Conservation (phyloP, 768 basidiomycete species). For the Trametes punicea region DNA sequence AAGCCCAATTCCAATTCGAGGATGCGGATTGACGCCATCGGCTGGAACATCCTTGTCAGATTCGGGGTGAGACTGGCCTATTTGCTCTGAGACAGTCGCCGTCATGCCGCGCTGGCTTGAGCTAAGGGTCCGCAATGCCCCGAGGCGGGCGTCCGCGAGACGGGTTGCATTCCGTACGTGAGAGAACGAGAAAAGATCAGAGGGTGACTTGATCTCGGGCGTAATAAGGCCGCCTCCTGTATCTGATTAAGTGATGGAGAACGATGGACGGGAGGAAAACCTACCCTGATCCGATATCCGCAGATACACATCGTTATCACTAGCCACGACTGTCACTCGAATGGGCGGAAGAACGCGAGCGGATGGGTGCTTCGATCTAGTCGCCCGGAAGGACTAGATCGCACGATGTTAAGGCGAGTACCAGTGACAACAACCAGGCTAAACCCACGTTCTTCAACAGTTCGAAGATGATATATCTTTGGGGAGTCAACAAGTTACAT, state of each 20-base stretch:
- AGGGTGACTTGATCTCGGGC: conserved; percentile 53
- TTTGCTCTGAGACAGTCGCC: conserved; percentile 80
- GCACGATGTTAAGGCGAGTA: background rate
- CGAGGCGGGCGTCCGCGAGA: conserved; percentile 62
- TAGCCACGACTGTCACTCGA: conserved; percentile 70
- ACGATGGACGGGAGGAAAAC: background rate
- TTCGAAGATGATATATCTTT: conserved; percentile 83
- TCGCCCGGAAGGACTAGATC: conserved; percentile 69
- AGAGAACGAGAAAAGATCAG: conserved; percentile 88
- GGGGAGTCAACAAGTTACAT: background rate
- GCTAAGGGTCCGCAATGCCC: conserved; percentile 63
- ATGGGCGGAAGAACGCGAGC: conserved; percentile 54
- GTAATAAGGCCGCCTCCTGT: conserved; percentile 70
- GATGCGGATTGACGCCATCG: conserved; percentile 48
- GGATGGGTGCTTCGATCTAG: conserved; percentile 46
- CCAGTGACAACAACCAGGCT: background rate
- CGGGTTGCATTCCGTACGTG: conserved; percentile 75
- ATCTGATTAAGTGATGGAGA: background rate
- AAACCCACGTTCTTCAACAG: conserved; percentile 78
- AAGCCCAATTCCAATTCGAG: conserved; percentile 74
- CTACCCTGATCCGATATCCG: conserved; percentile 90
- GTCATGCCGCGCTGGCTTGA: conserved; percentile 58
- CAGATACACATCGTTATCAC: conserved; percentile 69
- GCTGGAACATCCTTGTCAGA: conserved; percentile 33
- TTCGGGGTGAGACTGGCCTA: conserved; percentile 46